Evolutionary conservation across 73 alveolate genomes (phyloP).

Genomic region (Stentor coeruleus): DNA sequence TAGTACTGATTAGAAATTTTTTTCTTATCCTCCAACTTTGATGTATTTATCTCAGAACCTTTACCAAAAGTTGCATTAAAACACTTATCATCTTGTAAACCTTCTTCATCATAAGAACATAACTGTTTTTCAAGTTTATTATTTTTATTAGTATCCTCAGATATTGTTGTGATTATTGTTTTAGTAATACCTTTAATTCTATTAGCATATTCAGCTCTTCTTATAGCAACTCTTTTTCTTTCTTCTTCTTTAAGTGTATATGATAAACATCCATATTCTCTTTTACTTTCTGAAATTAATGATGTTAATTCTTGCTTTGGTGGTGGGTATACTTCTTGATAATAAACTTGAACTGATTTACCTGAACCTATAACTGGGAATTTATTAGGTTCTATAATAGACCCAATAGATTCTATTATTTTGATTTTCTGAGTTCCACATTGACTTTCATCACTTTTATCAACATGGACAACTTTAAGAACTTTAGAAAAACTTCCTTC

Average conservation of each 20-base stretch:
- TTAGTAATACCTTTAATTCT: conserved; percentile 15
- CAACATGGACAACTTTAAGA: neutral
- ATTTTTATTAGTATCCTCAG: neutral
- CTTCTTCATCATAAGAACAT: neutral
- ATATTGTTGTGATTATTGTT: neutral
- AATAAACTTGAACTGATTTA: neutral
- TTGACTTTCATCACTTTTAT: neutral
- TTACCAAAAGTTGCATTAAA: neutral
- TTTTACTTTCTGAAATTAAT: neutral
- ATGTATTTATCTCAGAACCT: neutral
- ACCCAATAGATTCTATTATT: neutral
- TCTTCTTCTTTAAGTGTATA: conserved; percentile 1
- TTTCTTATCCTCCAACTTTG: neutral
- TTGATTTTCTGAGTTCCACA: neutral
- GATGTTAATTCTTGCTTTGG: conserved; percentile 5
- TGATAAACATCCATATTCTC: neutral
- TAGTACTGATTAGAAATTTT: neutral
- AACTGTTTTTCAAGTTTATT: neutral
- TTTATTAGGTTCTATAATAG: neutral
- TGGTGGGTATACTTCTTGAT: neutral
- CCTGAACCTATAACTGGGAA: neutral
- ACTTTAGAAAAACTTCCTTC: neutral
- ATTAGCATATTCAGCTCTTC: conserved; percentile 24
- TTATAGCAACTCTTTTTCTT: conserved; percentile 16
- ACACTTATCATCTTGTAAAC: neutral